Evolutionary conservation across 2,329 filamentous ascomycete species (phyloP), one percentile per base, ranked within the genome.

Genomic region (Penicillium freii): DNA sequence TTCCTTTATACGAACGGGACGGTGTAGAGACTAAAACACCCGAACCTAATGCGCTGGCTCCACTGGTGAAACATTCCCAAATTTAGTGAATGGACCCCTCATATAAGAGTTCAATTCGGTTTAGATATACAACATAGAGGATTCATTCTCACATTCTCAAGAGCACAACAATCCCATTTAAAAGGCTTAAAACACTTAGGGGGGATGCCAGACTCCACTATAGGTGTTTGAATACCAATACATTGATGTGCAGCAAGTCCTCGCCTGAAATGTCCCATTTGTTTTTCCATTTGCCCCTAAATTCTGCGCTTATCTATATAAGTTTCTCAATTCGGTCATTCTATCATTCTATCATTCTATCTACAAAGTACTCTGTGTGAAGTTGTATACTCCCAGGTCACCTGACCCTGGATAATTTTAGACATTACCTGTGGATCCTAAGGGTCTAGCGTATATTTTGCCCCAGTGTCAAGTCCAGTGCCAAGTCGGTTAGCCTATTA

Each of bases 61-160:
- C 60, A 59, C 61, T 44, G 38, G 33, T 64, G 59, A 63, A 63
- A 62, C 60, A 59, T 33, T 64, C 57, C 61, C 61, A 62, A 57
- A 56, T 45, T 54, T 54, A 47, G 48, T 52, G 58, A 50, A 51
- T 27, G 19, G 31, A 43, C 36, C 31, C 45, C 23, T 44, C 42
- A 7, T 44, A 11, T 44, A 44, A 44, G 7, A 15, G 21, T 29
- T 27, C 25, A 27, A n/a, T 29, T n/a, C 17, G 17, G 9, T 27
- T 27, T n/a, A 43, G 27, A 34, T n/a, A 17, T 34, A 36, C 29
- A 11, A 31, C 10, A 31, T 31, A 11, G 13, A 44, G 17, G 43
- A 27, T 43, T 58, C 46, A 62, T 59, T 64, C 62, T 45, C 52
- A 52, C 62, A 64, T 64, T 64, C 60, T 53, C 56, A 36, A 31